Evolutionary conservation across 257 asterid genomes (phyloP).

Genomic region (Pogostemon cablin): DNA sequence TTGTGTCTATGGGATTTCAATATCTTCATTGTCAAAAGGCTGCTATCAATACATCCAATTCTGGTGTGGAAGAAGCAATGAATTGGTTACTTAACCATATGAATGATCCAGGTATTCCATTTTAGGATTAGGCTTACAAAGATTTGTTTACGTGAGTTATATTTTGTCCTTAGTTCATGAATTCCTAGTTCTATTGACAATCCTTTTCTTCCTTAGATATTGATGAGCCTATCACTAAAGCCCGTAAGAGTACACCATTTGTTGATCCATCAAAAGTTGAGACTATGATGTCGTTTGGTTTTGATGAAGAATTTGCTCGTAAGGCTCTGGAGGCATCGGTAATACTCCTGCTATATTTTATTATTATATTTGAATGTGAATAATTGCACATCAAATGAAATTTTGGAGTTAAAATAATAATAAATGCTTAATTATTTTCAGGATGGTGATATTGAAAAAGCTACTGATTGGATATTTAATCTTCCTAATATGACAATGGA

Average conservation of each 20-base stretch:
- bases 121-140: constrained; percentile 26
- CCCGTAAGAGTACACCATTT: constrained; percentile 40
- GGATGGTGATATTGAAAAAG: constrained; percentile 92
- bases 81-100: constrained; percentile 86
- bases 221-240: constrained; percentile 65
- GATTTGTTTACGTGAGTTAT: constrained; percentile 9
- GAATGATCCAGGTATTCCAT: constrained; percentile 76
- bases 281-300: constrained; percentile 81
- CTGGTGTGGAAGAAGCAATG: constrained; percentile 88
- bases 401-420: background rate
- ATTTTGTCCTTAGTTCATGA: constrained; percentile 19
- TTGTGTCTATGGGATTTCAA: constrained; percentile 82
- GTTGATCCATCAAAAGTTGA: constrained; percentile 78
- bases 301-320: constrained; percentile 78
- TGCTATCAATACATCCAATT: constrained; percentile 76
- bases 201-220: constrained; percentile 55
- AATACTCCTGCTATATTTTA: constrained; percentile 29
- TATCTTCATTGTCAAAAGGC: constrained; percentile 90
- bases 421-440: constrained; percentile 37
- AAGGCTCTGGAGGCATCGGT: constrained; percentile 89
- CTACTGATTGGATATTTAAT: constrained; percentile 93
- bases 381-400: background rate
- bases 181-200: constrained; percentile 27
- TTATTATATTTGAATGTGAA: constrained; percentile 1
- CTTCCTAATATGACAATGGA: constrained; percentile 66